Conservation (phyloP, 768 basidiomycete genomes). For the Tulasnella sp. region DNA sequence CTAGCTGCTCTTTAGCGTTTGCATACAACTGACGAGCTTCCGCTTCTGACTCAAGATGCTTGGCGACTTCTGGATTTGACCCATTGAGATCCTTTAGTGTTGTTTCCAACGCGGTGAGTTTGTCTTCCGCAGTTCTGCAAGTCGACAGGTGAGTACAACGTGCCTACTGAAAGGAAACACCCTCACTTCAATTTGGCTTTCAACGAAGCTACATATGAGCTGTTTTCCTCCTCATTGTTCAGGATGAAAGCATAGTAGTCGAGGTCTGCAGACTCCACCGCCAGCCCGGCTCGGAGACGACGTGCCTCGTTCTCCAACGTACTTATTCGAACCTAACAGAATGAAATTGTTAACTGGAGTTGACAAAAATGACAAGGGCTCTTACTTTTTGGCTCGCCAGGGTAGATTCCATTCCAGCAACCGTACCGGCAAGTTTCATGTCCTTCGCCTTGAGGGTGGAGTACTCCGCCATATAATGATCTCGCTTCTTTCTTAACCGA, state of each 20-base stretch:
- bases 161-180: neutral
- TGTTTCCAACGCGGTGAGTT: conserved; percentile 40
- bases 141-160: conserved; percentile 16
- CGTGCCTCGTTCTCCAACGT: conserved; percentile 60
- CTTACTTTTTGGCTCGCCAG: conserved; percentile 37
- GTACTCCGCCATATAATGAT: conserved; percentile 52
- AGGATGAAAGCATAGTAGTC: conserved; percentile 65
- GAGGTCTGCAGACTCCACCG: conserved; percentile 56
- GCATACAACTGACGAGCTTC: conserved; percentile 21
- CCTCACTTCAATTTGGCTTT: conserved; percentile 47
- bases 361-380: neutral
- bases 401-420: conserved; percentile 34
- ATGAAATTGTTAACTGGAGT: neutral
- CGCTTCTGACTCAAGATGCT: conserved; percentile 28
- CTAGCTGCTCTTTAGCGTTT: conserved; percentile 26
- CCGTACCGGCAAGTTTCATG: conserved; percentile 39
- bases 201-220: conserved; percentile 38
- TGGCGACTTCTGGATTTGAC: conserved; percentile 42
- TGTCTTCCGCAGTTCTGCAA: conserved; percentile 42
- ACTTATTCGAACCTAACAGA: conserved; percentile 55
- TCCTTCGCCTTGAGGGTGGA: conserved; percentile 41
- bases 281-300: conserved; percentile 64
- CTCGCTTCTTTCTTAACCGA: conserved; percentile 61
- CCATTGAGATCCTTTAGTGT: conserved; percentile 35
- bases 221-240: conserved; percentile 32